A percentile compares a stretch with the other conserved stretches of the same genome.
These are phyloP conservation scores for Pyrenochaeta sp. DNA, from an alignment of 2,329 filamentous ascomycete genomes.

Conservation along the genomic window DNA sequence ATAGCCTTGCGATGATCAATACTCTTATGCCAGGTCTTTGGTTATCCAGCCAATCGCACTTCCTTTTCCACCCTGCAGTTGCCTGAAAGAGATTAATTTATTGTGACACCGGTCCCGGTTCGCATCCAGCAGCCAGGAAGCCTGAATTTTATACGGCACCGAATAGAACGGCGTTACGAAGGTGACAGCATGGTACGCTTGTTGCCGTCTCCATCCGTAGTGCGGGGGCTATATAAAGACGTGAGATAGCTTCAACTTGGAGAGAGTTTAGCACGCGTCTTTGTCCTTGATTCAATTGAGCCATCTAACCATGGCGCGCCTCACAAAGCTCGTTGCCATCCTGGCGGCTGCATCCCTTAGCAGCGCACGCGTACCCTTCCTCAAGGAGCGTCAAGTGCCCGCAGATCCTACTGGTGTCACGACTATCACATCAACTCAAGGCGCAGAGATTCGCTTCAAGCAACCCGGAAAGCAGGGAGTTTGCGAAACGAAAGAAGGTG, in stretches of 20 bases:
- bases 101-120: slow-evolving; percentile 9
- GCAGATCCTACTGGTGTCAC: slow-evolving; percentile 41
- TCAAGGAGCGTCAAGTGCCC: slow-evolving; percentile 40
- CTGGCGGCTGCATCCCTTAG: slow-evolving; percentile 28
- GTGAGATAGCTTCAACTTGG: neutral
- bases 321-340: slow-evolving; percentile 29
- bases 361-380: slow-evolving; percentile 33
- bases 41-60: slow-evolving; percentile 22
- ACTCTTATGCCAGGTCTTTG: neutral
- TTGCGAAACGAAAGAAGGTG: slow-evolving; percentile 52
- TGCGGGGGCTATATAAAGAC: slow-evolving; percentile 15
- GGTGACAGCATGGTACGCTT: neutral
- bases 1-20: slow-evolving; percentile 18
- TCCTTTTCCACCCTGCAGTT: slow-evolving; percentile 8
- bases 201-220: neutral
- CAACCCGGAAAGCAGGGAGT: slow-evolving; percentile 51
- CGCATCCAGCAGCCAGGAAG: slow-evolving; percentile 3
- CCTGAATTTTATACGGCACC: neutral
- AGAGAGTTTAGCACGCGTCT: neutral
- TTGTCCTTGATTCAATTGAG: neutral
- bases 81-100: slow-evolving; percentile 20
- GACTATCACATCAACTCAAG: slow-evolving; percentile 45
- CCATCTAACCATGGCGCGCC: slow-evolving; percentile 32
- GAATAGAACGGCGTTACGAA: neutral
- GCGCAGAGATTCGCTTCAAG: slow-evolving; percentile 47